These are phyloP conservation scores for Gomphus sp. DNA, from an alignment of 1,284 basidiomycete genomes.

Conservation along the genomic window DNA sequence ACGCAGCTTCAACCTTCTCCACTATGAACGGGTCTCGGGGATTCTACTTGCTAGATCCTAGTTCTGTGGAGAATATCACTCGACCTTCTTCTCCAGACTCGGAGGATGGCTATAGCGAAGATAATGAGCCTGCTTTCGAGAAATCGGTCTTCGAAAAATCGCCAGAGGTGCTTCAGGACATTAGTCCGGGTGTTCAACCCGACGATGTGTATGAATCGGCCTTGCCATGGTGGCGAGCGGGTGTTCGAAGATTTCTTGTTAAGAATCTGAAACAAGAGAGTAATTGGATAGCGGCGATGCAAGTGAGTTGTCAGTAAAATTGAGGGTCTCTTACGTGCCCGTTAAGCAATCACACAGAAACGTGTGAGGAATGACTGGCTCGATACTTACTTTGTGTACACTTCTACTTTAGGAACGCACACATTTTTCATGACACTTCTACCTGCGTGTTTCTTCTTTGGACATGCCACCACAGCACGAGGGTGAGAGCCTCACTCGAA, in stretches of 20 bases:
- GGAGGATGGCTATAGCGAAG: neutral
- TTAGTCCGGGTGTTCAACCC: slow-evolving; percentile 22
- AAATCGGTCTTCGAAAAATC: no score
- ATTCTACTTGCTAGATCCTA: neutral
- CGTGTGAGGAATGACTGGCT: slow-evolving; percentile 58
- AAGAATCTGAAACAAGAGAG: slow-evolving; percentile 56
- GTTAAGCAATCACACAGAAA: slow-evolving; percentile 28
- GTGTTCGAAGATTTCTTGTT: slow-evolving; percentile 52
- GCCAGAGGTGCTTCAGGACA: neutral
- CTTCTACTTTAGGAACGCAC: slow-evolving; percentile 84
- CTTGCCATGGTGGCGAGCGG: slow-evolving; percentile 62
- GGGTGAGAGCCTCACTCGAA: slow-evolving; percentile 43
- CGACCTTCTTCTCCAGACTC: neutral
- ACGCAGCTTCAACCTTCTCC: neutral
- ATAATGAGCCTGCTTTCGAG: neutral
- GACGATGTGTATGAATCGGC: slow-evolving; percentile 57
- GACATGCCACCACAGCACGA: slow-evolving; percentile 57
- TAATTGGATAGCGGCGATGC: slow-evolving; percentile 56
- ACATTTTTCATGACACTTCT: slow-evolving; percentile 92
- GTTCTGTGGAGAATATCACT: neutral
- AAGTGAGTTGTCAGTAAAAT: slow-evolving; percentile 35
- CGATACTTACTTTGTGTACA: slow-evolving; percentile 87
- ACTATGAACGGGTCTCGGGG: neutral
- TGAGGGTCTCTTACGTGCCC: neutral
- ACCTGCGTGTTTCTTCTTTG: slow-evolving; percentile 85